Evolutionary conservation across 179 eudicot species (phyloP), one percentile per base, ranked within the genome.

Genomic region (Beta lomatogona): DNA sequence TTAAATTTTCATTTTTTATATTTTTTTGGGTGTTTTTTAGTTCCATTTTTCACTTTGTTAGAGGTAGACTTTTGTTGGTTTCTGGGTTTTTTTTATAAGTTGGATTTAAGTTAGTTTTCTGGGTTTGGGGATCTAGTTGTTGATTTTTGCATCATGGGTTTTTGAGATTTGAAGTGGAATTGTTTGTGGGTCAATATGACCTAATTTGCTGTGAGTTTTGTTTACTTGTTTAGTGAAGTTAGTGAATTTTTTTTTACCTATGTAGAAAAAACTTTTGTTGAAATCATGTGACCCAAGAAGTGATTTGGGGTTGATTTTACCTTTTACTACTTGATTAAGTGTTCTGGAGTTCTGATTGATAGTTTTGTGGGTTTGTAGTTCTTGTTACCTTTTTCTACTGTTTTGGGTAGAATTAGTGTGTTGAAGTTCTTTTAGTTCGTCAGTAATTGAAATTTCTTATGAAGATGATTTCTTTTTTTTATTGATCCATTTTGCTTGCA

Each of bases 61-160:
- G 41, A 12, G 60, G 52, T 18, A 55, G 28, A 22, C 9, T 77
- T 77, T 79, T 77, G 67, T 48, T 44, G 66, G 21, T 75, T 69
- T 67, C 41, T 70, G 71, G 73, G 25, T 59, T 58, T 54, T n/a
- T 63, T 63, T 54, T 71, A 4, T 70, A 71, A 22, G 81, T 71
- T 60, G 58, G 85, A 64, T 79, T 85, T 46, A 36, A 71, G 41
- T 36, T 36, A 57, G 6, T 50, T 25, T 58, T 79, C 75, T 44
- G 54, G 64, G 50, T 76, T 82, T 71, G 61, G 78, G 78, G 88
- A 86, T 83, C 88, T 82, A 72, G 21, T 44, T 44, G 46, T 59
- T 36, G 57, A 74, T 16, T 78, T 66, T 79, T 67, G 48, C 36
- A 15, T 55, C 44, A 65, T 79, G 57, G 55, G 41, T 75, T 82